Evolutionary conservation across 2,329 filamentous ascomycete genomes (phyloP).

Genomic region (Fusarium nanum): DNA sequence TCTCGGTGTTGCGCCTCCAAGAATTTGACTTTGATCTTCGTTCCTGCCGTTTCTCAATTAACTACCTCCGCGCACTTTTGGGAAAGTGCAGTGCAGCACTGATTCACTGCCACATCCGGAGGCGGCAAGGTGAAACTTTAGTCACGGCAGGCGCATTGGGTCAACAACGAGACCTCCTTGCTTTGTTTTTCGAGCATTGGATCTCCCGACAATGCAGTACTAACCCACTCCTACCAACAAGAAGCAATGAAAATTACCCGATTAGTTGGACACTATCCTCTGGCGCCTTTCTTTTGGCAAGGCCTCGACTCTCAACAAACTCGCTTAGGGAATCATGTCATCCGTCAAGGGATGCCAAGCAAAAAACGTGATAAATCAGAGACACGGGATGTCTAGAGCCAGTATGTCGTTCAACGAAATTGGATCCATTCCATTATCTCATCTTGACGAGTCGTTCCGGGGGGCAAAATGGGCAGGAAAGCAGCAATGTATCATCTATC

Average conservation of each 20-base stretch:
- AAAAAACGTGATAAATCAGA: neutral
- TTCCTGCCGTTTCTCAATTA: conserved; percentile 37
- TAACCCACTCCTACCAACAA: neutral
- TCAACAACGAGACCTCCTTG: conserved; percentile 5
- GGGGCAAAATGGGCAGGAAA: neutral
- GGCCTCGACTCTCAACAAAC: conserved; percentile 2
- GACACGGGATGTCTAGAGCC: conserved; percentile 3
- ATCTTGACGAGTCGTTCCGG: neutral
- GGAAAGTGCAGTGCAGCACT: neutral
- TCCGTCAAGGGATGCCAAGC: neutral
- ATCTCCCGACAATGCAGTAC: neutral
- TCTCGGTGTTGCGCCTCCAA: conserved; percentile 4
- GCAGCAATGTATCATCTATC: neutral
- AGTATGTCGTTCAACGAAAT: conserved; percentile 14
- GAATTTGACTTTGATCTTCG: conserved; percentile 45
- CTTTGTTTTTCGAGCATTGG: neutral
- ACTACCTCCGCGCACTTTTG: neutral
- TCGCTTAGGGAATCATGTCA: neutral
- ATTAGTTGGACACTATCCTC: neutral
- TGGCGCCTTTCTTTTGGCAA: neutral
- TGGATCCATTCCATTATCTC: conserved; percentile 23
- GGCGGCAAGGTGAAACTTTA: conserved; percentile 28
- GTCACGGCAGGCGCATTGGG: neutral
- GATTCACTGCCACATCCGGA: conserved; percentile 17
- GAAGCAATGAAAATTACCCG: neutral